Base-by-base conservation (phyloP, 345 rosid species). In the Linum lewisii region DNA sequence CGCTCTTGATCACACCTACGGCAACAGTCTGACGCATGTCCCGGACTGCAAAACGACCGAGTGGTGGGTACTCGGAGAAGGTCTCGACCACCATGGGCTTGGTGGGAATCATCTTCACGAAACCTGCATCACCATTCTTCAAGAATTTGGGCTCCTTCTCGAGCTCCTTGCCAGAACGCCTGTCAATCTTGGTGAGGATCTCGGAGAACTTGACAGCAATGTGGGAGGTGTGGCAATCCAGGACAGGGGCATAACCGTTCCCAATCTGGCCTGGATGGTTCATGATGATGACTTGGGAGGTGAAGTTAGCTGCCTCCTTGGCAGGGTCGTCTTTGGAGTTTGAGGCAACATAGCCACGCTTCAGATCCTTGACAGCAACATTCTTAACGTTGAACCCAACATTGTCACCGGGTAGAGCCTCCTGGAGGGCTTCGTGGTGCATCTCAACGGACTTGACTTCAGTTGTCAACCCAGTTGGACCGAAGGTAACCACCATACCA, bases 11-110 rank as follows among this genome's bases (percentile, higher is more conserved):
- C 21, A 65, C 69, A 32, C 69, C 69, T 3, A 65, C 69, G 1
- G 69, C 69, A 32, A 65, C 69, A 14, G 69, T 65, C 63, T 65
- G 69, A 13, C 69, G 59, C 70, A 66, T 66, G 64, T 66, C 70
- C 36, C 70, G 59, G 1, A 66, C 70, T 0, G 70, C 70, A 38
- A 66, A 66, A 24, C 70, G 59, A 23, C 70, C 70, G 37, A 66
- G 57, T 2, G 70, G 70, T 7, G 70, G 64, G 24, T 66, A 66
- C 22, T 20, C 60, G 0, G 70, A 26, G 65, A 67, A 67, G 1
- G 70, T 67, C 32, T 67, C 70, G 5, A 67, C 70, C 13, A 67
- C 70, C 70, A 67, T 67, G 13, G 70, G 70, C 53, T 67, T 67
- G 56, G 60, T 57, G 44, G 60, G 60, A 34, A 57, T 29, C 60